Evolutionary conservation across 2,329 filamentous ascomycete species (phyloP), one percentile per base, ranked within the genome.

Genomic region (Saccharata proteae): DNA sequence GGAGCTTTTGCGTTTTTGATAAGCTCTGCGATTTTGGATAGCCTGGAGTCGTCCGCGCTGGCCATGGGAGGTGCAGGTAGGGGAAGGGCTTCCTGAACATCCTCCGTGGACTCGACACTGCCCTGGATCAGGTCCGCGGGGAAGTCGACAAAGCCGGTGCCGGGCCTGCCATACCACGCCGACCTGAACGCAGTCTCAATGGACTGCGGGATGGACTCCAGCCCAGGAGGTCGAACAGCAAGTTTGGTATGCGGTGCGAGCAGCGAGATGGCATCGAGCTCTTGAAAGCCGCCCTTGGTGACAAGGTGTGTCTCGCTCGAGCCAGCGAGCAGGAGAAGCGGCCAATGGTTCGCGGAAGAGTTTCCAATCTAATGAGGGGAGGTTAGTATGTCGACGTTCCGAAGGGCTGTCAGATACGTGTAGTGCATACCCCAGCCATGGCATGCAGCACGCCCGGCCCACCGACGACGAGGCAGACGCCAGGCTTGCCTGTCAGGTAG

Each of bases 361-460:
- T 69, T 70, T 16, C 61, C 59, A 26, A 68, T 60, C 26, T 29
- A 17, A 4, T 2, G 26, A 42, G n/a, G 19, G 61, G 41, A 14
- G 26, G 25, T 38, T 35, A 24, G 35, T 28, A n/a, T 29, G 27
- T 16, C 14, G 7, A 10, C 11, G n/a, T 12, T 9, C 9, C 7
- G 14, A 26, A 26, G n/a, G n/a, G n/a, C 9, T 22, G 9, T 25
- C 4, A 15, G 11, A 11, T 9, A 26, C 9, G 28, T 48, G 42
- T 19, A 42, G 42, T 13, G 45, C 61, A 33, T 57, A 67, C 64
- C 26, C 69, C 69, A 38, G 70, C 65, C 51, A 73, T 61, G 8
- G 65, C 65, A 55, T 73, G 69, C 14, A 73, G 49, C 10, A 74
- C 65, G 14, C 69, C 69, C 6, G 69, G 69, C 6, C 69, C 69